These are phyloP conservation scores for Dothideomycetes sp. DNA, from an alignment of 2,329 filamentous ascomycete species.

Conservation along the genomic window DNA sequence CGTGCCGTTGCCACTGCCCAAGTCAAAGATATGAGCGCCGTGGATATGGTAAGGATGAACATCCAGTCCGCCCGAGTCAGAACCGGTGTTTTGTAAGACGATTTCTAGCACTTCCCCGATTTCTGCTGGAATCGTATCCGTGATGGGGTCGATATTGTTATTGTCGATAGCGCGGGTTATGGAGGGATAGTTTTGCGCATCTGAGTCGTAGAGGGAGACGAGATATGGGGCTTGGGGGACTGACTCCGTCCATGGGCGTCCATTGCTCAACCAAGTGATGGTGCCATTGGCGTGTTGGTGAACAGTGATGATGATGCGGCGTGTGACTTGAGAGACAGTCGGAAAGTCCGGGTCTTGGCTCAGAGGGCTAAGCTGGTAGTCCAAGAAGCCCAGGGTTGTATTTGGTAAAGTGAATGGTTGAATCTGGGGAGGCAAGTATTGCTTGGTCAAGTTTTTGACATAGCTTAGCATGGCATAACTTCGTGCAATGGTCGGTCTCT, in stretches of 20 bases:
- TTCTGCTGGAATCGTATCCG: constrained; percentile 39
- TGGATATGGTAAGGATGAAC: constrained; percentile 46
- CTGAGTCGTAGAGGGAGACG: constrained; percentile 33
- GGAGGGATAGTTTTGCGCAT: constrained; percentile 26
- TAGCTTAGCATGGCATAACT: no score
- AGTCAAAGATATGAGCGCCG: constrained; percentile 43
- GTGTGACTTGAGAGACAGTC: constrained; percentile 21
- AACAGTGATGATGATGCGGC: constrained; percentile 18
- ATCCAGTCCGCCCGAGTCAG: constrained; percentile 29
- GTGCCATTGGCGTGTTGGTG: constrained; percentile 12
- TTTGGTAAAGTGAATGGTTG: no score
- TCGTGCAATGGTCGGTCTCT: no score
- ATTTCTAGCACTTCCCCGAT: constrained; percentile 48
- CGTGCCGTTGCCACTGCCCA: constrained; percentile 42
- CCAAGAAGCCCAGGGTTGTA: no score
- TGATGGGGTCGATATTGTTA: constrained; percentile 42
- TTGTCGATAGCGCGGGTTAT: constrained; percentile 40
- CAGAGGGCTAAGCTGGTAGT: no score
- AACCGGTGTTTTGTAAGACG: constrained; percentile 30
- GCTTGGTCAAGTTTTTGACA: no score
- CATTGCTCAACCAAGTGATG: constrained; percentile 15
- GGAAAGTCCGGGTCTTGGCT: no score
- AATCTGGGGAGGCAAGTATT: no score
- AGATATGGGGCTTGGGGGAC: constrained; percentile 30
- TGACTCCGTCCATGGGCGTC: constrained; percentile 13